Percentiles rank a stretch among this genome's conserved stretches.
Evolutionary conservation across 2,329 filamentous ascomycete species (phyloP).

Genomic region (Zymoseptoria pseudotritici): DNA sequence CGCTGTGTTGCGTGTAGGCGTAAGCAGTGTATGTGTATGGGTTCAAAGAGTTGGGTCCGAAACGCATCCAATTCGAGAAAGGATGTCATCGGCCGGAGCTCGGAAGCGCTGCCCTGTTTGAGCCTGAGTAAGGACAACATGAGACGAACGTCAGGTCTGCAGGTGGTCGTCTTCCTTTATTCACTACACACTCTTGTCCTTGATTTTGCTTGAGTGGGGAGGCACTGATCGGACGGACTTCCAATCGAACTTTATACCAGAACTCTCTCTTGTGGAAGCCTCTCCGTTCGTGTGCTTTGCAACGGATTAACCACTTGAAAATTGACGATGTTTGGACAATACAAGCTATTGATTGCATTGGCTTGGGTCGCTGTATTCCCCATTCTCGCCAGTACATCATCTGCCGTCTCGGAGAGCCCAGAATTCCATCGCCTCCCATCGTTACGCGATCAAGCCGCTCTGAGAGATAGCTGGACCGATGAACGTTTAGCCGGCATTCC

Average conservation of each 20-base stretch:
- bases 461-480: slow-evolving; percentile 15
- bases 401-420: background rate
- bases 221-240: too few species aligned
- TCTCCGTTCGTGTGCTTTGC: background rate
- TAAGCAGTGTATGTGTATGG: background rate
- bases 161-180: too few species aligned
- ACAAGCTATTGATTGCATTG: background rate
- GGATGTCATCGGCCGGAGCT: background rate
- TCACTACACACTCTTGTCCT: too few species aligned
- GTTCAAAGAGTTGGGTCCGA: background rate
- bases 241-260: too few species aligned
- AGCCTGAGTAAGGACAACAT: background rate
- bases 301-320: background rate
- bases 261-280: background rate
- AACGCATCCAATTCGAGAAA: background rate
- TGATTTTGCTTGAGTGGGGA: too few species aligned
- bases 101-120: background rate
- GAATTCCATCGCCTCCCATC: slow-evolving; percentile 7
- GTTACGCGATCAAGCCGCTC: slow-evolving; percentile 13
- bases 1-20: background rate
- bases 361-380: background rate
- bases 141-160: background rate
- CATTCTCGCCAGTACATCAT: background rate
- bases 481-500: slow-evolving; percentile 13
- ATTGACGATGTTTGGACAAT: background rate